These are phyloP conservation scores for Colletotrichum tabaci DNA, from an alignment of 2,329 filamentous ascomycete genomes.

Conservation along the genomic window DNA sequence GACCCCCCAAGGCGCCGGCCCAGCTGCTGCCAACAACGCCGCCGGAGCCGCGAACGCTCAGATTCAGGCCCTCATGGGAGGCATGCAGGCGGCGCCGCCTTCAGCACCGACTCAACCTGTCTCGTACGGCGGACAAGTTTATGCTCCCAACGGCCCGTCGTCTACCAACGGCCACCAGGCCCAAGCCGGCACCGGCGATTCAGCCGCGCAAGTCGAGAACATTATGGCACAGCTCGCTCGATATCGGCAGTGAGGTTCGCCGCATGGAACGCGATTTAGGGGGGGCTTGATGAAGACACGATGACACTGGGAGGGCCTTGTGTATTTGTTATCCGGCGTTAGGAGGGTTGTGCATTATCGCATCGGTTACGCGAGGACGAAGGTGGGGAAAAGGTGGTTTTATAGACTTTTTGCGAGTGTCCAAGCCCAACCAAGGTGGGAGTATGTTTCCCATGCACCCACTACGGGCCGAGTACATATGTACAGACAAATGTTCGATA, in stretches of 20 bases:
- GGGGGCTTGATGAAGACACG: conserved; percentile 34
- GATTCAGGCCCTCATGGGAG: conserved; percentile 61
- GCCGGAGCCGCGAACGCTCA: conserved; percentile 49
- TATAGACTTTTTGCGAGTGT: conserved; percentile 19
- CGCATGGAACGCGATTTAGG: background rate
- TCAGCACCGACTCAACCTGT: conserved; percentile 45
- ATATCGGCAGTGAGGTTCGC: conserved; percentile 66
- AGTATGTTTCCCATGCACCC: background rate
- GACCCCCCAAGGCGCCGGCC: conserved; percentile 44
- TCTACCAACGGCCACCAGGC: conserved; percentile 46
- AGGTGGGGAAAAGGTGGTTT: conserved; percentile 18
- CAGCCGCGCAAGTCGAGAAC: conserved; percentile 74
- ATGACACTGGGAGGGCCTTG: conserved; percentile 21
- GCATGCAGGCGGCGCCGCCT: conserved; percentile 49
- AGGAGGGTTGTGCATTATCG: conserved; percentile 12
- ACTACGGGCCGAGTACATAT: background rate
- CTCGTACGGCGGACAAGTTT: conserved; percentile 50
- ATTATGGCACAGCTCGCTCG: conserved; percentile 82
- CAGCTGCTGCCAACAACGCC: conserved; percentile 36
- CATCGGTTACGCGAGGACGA: background rate
- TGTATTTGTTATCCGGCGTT: conserved; percentile 34
- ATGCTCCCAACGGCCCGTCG: conserved; percentile 44
- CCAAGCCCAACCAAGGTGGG: background rate
- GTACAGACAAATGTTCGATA: background rate
- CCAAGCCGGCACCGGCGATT: conserved; percentile 47